Percentiles rank a stretch among this genome's conserved stretches.
Evolutionary conservation across 2,329 filamentous ascomycete species (phyloP).

Genomic region (Clonostachys chloroleuca): DNA sequence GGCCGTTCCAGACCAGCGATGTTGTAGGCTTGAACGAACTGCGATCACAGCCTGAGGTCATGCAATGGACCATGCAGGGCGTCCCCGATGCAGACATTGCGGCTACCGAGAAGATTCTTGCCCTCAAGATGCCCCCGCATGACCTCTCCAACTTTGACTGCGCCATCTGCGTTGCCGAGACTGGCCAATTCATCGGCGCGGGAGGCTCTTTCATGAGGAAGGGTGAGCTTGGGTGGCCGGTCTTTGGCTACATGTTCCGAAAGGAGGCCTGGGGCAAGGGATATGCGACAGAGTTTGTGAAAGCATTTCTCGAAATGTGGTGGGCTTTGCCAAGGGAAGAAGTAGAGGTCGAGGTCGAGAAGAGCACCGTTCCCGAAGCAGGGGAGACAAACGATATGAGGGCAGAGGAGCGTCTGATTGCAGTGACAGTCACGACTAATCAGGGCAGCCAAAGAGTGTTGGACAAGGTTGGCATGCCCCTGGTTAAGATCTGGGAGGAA

Average conservation of each 20-base stretch:
- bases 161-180: slow-evolving; percentile 40
- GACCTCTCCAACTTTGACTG: slow-evolving; percentile 52
- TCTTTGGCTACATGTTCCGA: slow-evolving; percentile 53
- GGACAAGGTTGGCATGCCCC: slow-evolving; percentile 48
- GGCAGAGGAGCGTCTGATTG: slow-evolving; percentile 27
- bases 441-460: slow-evolving; percentile 50
- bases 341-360: slow-evolving; percentile 36
- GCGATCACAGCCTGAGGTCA: slow-evolving; percentile 55
- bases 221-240: slow-evolving; percentile 46
- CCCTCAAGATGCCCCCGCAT: slow-evolving; percentile 37
- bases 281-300: slow-evolving; percentile 52
- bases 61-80: slow-evolving; percentile 49
- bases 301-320: slow-evolving; percentile 39
- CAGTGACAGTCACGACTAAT: slow-evolving; percentile 41
- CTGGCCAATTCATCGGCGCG: slow-evolving; percentile 46
- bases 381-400: slow-evolving; percentile 4
- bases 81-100: slow-evolving; percentile 34
- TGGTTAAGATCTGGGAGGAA: slow-evolving; percentile 32
- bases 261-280: slow-evolving; percentile 50
- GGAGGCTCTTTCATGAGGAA: slow-evolving; percentile 33
- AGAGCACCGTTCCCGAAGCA: slow-evolving; percentile 19
- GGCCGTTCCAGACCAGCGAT: slow-evolving; percentile 45
- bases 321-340: slow-evolving; percentile 41
- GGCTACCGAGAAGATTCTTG: slow-evolving; percentile 34
- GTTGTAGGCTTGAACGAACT: slow-evolving; percentile 39